Base-by-base conservation (phyloP, 805 yeast species). In the Sugiyamaella floridensis region DNA sequence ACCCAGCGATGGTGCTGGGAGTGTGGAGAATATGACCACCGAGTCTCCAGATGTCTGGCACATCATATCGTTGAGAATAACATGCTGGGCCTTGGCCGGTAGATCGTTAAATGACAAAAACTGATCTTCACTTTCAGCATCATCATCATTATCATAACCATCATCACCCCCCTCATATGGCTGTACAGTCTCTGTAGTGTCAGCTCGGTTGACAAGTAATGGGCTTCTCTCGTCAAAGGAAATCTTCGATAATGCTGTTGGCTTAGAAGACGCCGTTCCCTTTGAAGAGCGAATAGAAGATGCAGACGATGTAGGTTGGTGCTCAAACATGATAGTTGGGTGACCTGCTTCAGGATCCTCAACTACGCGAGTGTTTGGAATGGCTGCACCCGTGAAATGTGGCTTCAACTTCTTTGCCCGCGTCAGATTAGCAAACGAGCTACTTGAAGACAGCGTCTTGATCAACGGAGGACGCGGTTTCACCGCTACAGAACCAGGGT, bases 1-100 rank as follows among this genome's bases (percentile, higher is more conserved):
- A 0, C 96, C 96, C 19, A 85, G 72, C 1, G 82, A 75, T 0
- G 98, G 98, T 0, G 93, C 83, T 0, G 99, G 98, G 34, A 92
- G 71, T 0, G 98, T 93, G 0, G 97, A 83, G 63, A 92, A 87
- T 2, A 92, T 79, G 8, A 93, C 81, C 1, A 82, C 88, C 0
- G 96, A 81, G 19, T 73, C 70, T 5, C 72, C 69, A 0, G 96
- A 88, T 22, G 79, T 67, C 19, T 72, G 72, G 45, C 70, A 70
- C 96, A 92, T 90, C 55, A 92, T 72, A 59, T 89, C 96, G 66
- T 92, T 92, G 59, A 93, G 71, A 48, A 93, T 85, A 49, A 92
- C 67, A 65, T 90, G 96, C 67, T 92, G 99, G 0, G 95, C 93
- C 59, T 81, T 80, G 8, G 96, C 93, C 0, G 97, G 96, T n/a